These are phyloP conservation scores for Camelina laxa DNA, from an alignment of 345 rosid genomes.

Conservation along the genomic window DNA sequence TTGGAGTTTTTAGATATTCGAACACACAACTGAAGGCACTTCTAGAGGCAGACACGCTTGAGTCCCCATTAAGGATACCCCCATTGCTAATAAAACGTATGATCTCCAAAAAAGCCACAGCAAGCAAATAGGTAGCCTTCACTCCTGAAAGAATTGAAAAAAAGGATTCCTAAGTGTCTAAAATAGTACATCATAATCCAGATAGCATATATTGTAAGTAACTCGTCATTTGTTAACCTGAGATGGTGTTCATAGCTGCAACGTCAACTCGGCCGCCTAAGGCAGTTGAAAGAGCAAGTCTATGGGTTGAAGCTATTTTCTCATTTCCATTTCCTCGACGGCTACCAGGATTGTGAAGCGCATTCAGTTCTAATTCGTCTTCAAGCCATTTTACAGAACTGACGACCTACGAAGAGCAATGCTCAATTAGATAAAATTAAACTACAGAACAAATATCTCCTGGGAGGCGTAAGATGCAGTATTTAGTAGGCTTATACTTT, in stretches of 20 bases:
- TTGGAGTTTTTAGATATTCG: conserved; percentile 95
- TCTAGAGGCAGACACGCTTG: conserved; percentile 68
- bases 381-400: conserved; percentile 99
- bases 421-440: conserved; percentile 16
- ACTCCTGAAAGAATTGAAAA: conserved; percentile 65
- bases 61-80: conserved; percentile 89
- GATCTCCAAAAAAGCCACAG: conserved; percentile 94
- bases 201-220: conserved; percentile 12
- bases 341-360: conserved; percentile 94
- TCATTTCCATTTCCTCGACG: conserved; percentile 94
- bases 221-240: conserved; percentile 57
- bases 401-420: conserved; percentile 66
- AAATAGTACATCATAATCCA: conserved; percentile 25
- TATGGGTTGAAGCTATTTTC: conserved; percentile 86
- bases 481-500: conserved; percentile 10
- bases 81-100: conserved; percentile 98
- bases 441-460: conserved; percentile 20
- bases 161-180: conserved; percentile 26
- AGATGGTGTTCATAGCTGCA: conserved; percentile 88
- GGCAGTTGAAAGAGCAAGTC: conserved; percentile 92
- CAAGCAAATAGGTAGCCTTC: conserved; percentile 99
- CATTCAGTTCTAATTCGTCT: conserved; percentile 97
- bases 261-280: conserved; percentile 92
- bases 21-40: conserved; percentile 98
- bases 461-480: conserved; percentile 9